Evolutionary conservation across 495 filamentous ascomycete genomes (phyloP).

Genomic region (Aspergillus taichungensis): DNA sequence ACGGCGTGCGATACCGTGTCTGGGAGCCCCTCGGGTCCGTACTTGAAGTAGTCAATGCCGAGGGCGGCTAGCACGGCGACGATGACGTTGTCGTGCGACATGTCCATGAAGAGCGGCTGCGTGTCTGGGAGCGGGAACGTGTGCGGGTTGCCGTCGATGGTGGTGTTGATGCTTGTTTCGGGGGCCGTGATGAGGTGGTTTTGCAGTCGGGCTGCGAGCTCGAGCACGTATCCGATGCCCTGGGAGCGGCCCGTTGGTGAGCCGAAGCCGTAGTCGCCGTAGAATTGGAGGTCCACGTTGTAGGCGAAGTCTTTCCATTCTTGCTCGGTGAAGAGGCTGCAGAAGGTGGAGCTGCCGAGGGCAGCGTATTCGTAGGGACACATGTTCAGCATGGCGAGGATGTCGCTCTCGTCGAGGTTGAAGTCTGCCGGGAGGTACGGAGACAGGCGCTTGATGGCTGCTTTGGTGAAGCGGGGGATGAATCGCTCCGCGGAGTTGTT

Average conservation of each 20-base stretch:
- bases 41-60: slow-evolving; percentile 40
- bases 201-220: slow-evolving; percentile 48
- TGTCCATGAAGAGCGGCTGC: slow-evolving; percentile 42
- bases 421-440: slow-evolving; percentile 26
- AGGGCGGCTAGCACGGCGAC: slow-evolving; percentile 41
- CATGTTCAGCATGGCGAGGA: slow-evolving; percentile 44
- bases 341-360: slow-evolving; percentile 33
- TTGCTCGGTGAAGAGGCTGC: slow-evolving; percentile 46
- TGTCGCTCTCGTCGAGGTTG: slow-evolving; percentile 42
- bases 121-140: slow-evolving; percentile 36
- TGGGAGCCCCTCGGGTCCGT: slow-evolving; percentile 38
- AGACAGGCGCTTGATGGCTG: slow-evolving; percentile 17
- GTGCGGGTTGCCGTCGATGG: slow-evolving; percentile 34
- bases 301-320: slow-evolving; percentile 51
- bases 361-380: slow-evolving; percentile 26
- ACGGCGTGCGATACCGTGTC: slow-evolving; percentile 37
- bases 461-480: background rate
- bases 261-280: slow-evolving; percentile 48
- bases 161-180: slow-evolving; percentile 50
- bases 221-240: slow-evolving; percentile 55
- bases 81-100: slow-evolving; percentile 34
- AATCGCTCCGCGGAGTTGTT: background rate
- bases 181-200: slow-evolving; percentile 20
- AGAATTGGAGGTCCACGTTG: slow-evolving; percentile 50
- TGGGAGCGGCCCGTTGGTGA: slow-evolving; percentile 53